Evolutionary conservation across 1,284 basidiomycete genomes (phyloP).

Genomic region (Microbotryum intermedium): DNA sequence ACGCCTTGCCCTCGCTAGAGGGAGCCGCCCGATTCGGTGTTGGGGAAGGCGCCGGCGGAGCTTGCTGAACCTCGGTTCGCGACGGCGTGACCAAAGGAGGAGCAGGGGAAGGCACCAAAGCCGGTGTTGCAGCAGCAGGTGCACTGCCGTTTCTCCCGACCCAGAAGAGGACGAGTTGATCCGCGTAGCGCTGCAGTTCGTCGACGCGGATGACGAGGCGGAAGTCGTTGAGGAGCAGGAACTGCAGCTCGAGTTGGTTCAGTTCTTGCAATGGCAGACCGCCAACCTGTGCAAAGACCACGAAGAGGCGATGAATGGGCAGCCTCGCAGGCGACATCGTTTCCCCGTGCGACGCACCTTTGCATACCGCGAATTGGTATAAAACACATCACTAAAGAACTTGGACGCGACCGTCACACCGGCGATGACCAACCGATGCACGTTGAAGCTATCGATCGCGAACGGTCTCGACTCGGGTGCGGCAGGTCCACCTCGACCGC

Average conservation of each 20-base stretch:
- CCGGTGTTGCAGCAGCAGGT: neutral
- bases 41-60: neutral
- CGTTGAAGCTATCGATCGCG: slow-evolving; percentile 94
- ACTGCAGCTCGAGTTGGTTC: slow-evolving; percentile 94
- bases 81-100: no score
- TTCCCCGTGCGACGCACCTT: slow-evolving; percentile 56
- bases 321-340: neutral
- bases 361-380: slow-evolving; percentile 98
- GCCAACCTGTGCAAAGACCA: slow-evolving; percentile 56
- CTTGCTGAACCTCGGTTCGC: neutral
- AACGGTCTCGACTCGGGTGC: slow-evolving; percentile 45
- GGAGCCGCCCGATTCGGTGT: neutral
- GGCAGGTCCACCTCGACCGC: slow-evolving; percentile 4
- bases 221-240: slow-evolving; percentile 93
- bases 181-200: slow-evolving; percentile 92
- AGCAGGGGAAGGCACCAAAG: neutral
- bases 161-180: slow-evolving; percentile 61
- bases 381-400: slow-evolving; percentile 98
- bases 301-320: neutral
- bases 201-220: slow-evolving; percentile 73
- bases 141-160: slow-evolving; percentile 21
- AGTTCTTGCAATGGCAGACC: slow-evolving; percentile 88
- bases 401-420: slow-evolving; percentile 97
- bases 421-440: slow-evolving; percentile 91
- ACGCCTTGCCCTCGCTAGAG: neutral